phyloP scores from a whole-genome alignment of 2,329 filamentous ascomycete species.

The Aspergillus sclerotialis region DNA sequence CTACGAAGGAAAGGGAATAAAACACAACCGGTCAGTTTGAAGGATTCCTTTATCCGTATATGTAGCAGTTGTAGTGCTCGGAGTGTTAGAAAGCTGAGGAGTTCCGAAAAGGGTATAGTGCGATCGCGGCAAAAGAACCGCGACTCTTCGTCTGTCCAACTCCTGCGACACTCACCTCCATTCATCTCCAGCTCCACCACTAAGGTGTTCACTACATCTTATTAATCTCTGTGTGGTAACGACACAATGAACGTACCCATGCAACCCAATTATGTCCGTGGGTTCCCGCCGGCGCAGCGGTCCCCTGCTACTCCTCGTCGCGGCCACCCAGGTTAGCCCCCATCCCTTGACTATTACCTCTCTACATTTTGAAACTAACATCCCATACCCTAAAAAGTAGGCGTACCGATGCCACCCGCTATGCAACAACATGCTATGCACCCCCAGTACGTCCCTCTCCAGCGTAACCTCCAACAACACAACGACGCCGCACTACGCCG shows the following conservation, averaged over 20 bases:
- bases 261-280: conserved; percentile 36
- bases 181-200: conserved; percentile 3
- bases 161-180: conserved; percentile 1
- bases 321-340: conserved; percentile 18
- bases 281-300: conserved; percentile 34
- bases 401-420: conserved; percentile 27
- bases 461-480: conserved; percentile 30
- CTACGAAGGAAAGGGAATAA: too few relatives aligned
- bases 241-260: conserved; percentile 32
- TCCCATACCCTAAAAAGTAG: conserved; percentile 13
- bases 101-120: conserved; percentile 29
- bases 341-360: conserved; percentile 6
- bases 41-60: too few relatives aligned
- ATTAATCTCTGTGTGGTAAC: conserved; percentile 3
- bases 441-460: conserved; percentile 30
- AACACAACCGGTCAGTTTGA: too few relatives aligned
- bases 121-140: conserved; percentile 27
- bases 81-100: conserved; percentile 1
- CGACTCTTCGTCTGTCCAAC: conserved; percentile 19
- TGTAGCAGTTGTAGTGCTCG: too few relatives aligned
- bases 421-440: conserved; percentile 32
- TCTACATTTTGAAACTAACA: conserved; percentile 6
- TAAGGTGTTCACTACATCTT: conserved; percentile 1
- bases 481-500: conserved; percentile 60
- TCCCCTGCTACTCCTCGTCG: conserved; percentile 38